Base-by-base conservation (phyloP, 768 basidiomycete genomes). In the Tricholoma hemisulphureum region DNA sequence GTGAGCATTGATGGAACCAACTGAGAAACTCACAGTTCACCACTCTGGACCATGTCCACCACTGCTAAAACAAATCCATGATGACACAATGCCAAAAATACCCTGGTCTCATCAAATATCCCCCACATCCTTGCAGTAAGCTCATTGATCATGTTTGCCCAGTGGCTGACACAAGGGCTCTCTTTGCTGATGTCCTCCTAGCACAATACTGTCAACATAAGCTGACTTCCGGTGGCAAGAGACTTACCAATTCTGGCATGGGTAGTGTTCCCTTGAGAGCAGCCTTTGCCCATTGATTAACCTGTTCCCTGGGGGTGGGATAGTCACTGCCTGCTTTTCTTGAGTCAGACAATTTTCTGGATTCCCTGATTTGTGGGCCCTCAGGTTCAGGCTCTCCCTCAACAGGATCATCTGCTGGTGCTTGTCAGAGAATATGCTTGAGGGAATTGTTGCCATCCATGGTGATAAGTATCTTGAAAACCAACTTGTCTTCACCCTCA, bases 361-460 rank as follows among this genome's bases (percentile, higher is more conserved):
- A 51, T 11, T 13, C 13, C 29, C 49, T 34, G 35, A 45, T n/a
- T n/a, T 7, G 43, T 45, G 43, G 43, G 9, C 7, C 43, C 8
- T 45, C 43, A 2, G 57, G 20, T 26, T 34, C 29, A 2, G 39
- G 14, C 49, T 45, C 51, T 45, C 50, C 45, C 54, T 50, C 28
- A 18, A 49, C 39, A 50, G 46, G 23, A 4, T 7, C 10, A 14
- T 4, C 31, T 24, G 14, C 2, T 0, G 53, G 58, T 16, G 37
- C 43, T 28, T 56, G 24, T 0, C 49, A 48, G 1, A 53, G 39
- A 26, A 67, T 31, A 8, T 64, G 59, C 50, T 70, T 70, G 16
- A 69, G 55, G 0, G 70, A 73, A 41, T 73, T 60, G 54, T 73
- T 72, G 0, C 71, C 71, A 35, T 69, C 72, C 46, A 71, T 60